These are phyloP conservation scores for Piloderma croceum DNA, from an alignment of 768 basidiomycete genomes.

Conservation along the genomic window DNA sequence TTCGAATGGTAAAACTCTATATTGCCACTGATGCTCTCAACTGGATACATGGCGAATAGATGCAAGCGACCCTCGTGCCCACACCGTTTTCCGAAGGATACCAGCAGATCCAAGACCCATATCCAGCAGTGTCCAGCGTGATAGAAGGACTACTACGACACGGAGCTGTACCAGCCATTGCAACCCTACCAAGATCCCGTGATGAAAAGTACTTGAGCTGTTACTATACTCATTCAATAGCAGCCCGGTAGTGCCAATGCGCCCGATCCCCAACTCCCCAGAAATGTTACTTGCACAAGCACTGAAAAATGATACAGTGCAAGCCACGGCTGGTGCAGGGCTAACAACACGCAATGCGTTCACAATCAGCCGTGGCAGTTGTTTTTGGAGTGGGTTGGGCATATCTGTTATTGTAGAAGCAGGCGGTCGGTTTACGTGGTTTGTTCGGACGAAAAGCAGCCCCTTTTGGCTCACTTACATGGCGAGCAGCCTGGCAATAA, in stretches of 20 bases:
- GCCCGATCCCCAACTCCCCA: constrained; percentile 61
- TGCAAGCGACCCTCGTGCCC: constrained; percentile 79
- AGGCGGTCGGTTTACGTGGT: neutral
- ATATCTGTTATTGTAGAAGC: neutral
- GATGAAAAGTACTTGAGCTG: constrained; percentile 59
- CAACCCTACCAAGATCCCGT: constrained; percentile 63
- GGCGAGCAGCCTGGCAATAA: too few relatives aligned
- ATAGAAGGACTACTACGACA: constrained; percentile 74
- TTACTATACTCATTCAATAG: constrained; percentile 80
- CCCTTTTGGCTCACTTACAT: too few relatives aligned
- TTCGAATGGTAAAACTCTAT: constrained; percentile 89
- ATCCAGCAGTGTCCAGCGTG: constrained; percentile 83
- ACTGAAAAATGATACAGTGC: constrained; percentile 49
- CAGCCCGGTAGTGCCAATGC: constrained; percentile 64
- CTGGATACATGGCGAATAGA: constrained; percentile 84
- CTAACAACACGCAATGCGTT: neutral
- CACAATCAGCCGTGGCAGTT: neutral
- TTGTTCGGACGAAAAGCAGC: too few relatives aligned
- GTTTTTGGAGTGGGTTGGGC: neutral
- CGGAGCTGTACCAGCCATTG: constrained; percentile 63
- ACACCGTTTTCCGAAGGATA: constrained; percentile 81
- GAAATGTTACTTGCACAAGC: constrained; percentile 78
- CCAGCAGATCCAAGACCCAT: constrained; percentile 93
- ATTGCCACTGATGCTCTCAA: constrained; percentile 83
- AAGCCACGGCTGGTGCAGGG: constrained; percentile 10